Conservation (phyloP, 2,329 filamentous ascomycete genomes). For the Elsinoe perseae region DNA sequence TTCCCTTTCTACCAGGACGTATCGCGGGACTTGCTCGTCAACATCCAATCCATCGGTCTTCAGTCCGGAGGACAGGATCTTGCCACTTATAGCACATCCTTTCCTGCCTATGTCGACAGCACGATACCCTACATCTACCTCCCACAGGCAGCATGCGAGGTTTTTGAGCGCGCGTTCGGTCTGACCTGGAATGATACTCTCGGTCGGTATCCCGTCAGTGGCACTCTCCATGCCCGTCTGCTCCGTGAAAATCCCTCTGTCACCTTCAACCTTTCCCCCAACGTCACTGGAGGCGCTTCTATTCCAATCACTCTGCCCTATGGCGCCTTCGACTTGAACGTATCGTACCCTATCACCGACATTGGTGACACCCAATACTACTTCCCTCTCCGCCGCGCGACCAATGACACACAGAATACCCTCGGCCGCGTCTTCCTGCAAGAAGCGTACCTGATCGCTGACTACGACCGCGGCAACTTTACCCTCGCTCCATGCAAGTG, state of each 20-base stretch:
- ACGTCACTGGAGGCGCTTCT: slow-evolving; percentile 21
- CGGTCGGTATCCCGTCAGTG: slow-evolving; percentile 31
- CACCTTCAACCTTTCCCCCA: slow-evolving; percentile 28
- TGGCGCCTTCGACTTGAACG: slow-evolving; percentile 29
- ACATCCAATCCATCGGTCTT: slow-evolving; percentile 26
- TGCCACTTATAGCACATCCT: slow-evolving; percentile 15
- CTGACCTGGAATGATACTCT: slow-evolving; percentile 27
- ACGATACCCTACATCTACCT: slow-evolving; percentile 59
- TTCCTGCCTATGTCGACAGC: slow-evolving; percentile 52
- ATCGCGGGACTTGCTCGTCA: slow-evolving; percentile 29
- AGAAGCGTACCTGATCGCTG: slow-evolving; percentile 33
- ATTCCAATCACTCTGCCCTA: slow-evolving; percentile 33
- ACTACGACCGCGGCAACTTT: slow-evolving; percentile 32
- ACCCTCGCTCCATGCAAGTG: slow-evolving; percentile 31
- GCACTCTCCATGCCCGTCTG: slow-evolving; percentile 26
- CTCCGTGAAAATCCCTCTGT: slow-evolving; percentile 25
- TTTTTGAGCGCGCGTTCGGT: slow-evolving; percentile 32
- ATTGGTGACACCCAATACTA: slow-evolving; percentile 25
- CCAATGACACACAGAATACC: slow-evolving; percentile 30
- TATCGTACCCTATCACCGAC: slow-evolving; percentile 24
- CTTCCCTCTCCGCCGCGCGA: slow-evolving; percentile 31
- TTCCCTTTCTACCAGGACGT: slow-evolving; percentile 28
- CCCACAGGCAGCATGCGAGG: slow-evolving; percentile 38
- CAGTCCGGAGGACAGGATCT: slow-evolving; percentile 21
- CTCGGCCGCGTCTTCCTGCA: slow-evolving; percentile 33